Conservation (phyloP, 2,329 filamentous ascomycete species). For the Chaetomium olivaceum region DNA sequence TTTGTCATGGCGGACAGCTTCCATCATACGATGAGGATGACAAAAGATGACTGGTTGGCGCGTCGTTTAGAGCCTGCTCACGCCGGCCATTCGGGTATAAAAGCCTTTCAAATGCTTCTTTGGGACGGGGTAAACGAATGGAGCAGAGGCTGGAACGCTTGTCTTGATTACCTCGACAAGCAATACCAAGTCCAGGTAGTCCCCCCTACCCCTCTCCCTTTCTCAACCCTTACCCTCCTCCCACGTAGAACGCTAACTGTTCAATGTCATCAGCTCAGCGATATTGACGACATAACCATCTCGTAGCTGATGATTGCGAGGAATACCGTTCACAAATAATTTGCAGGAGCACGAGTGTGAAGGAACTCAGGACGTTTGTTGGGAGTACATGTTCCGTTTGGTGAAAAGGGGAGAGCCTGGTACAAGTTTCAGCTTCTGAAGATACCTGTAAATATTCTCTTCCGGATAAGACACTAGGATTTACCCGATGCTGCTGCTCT, state of each 20-base stretch:
- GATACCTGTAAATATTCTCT: too few relatives aligned
- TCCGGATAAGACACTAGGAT: too few relatives aligned
- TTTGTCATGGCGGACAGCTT: neutral
- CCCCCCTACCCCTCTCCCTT: neutral
- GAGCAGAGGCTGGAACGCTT: constrained; percentile 3
- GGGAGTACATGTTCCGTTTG: too few relatives aligned
- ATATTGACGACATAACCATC: constrained; percentile 3
- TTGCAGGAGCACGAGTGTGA: neutral
- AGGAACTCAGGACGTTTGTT: too few relatives aligned
- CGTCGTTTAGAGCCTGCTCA: neutral
- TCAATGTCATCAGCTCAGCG: neutral
- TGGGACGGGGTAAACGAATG: constrained; percentile 2
- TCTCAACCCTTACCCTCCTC: neutral
- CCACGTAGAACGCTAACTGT: neutral
- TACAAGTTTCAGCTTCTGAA: too few relatives aligned
- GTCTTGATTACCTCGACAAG: constrained; percentile 6
- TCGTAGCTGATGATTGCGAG: constrained; percentile 2
- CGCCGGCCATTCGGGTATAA: neutral
- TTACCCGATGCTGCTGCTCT: too few relatives aligned
- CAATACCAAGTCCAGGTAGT: constrained; percentile 2
- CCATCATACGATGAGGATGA: constrained; percentile 4
- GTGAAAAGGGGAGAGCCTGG: too few relatives aligned
- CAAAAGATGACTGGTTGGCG: neutral
- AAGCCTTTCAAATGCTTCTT: constrained; percentile 13
- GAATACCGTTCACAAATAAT: neutral